Evolutionary conservation across 2,329 filamentous ascomycete species (phyloP), one percentile per base, ranked within the genome.

Genomic region (Colletotrichum melonis): DNA sequence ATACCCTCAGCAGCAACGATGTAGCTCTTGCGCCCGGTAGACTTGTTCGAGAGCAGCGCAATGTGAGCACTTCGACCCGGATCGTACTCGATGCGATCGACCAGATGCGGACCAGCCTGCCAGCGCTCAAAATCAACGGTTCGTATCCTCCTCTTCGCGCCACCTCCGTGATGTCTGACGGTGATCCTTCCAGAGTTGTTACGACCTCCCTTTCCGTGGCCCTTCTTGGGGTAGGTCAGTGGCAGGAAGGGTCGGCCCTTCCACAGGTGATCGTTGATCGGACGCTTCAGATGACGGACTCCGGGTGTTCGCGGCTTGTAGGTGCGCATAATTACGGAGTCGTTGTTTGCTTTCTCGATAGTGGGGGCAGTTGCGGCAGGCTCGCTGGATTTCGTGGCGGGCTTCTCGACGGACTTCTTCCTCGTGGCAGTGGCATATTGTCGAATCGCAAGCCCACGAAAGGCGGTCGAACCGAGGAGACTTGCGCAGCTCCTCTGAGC

Each of bases 251-350:
- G 94, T 69, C 95, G 89, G 72, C 97, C 97, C 84, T 97, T 98
- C 95, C 95, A 98, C 58, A 99, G 86, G 83, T 99, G 97, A 79
- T 98, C 95, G 84, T 98, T 98, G 84, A 98, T 92, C 16, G 97
- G 95, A 56, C 97, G 91, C 82, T 93, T 93, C 76, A 99, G 87
- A 89, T 99, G 97, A 79, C 97, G 92, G 72, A 97, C 84, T 89
- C 97, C 97, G 14, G 96, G 96, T 1, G 97, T 98, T 78, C 95
- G 92, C 46, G 97, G 97, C 82, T 94, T 98, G 84, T 98, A 99
- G 67, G 94, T 97, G 78, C 94, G 92, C 82, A 98, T 82, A 57
- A 88, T 84, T 19, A 85, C 83, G 19, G 85, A 81, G 54, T 86
- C 62, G 12, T 59, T 73, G n/a, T 30, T 65, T 24, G 60, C 79